Conservation (phyloP, 2,329 filamentous ascomycete genomes). For the Paraphaeosphaeria sporulosa region DNA sequence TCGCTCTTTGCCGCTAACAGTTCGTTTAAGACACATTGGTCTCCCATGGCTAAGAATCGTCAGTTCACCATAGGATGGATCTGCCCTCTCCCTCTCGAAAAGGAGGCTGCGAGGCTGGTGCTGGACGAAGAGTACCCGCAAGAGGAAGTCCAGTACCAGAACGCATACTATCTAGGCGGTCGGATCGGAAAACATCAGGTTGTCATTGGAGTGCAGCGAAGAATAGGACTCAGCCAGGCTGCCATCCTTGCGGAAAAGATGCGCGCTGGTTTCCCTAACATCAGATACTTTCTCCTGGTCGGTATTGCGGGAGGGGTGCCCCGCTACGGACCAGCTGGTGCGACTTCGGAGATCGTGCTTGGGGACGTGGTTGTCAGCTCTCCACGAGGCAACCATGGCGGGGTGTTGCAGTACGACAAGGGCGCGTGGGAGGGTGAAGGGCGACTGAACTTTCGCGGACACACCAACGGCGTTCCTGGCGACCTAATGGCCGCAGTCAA, state of each 20-base stretch:
- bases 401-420: conserved; percentile 30
- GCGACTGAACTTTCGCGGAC: not conserved
- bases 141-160: conserved; percentile 14
- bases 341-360: conserved; percentile 24
- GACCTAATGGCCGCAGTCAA: conserved; percentile 18
- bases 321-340: no score
- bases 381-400: conserved; percentile 25
- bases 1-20: no score
- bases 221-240: not conserved
- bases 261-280: conserved; percentile 13
- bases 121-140: conserved; percentile 12
- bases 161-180: conserved; percentile 16
- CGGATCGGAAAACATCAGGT: conserved; percentile 20
- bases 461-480: conserved; percentile 11
- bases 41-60: no score
- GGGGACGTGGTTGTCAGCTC: conserved; percentile 31
- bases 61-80: conserved; percentile 12
- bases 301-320: conserved; percentile 32
- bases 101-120: conserved; percentile 5
- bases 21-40: no score
- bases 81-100: conserved; percentile 7
- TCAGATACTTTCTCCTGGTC: conserved; percentile 20
- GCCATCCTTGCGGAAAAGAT: conserved; percentile 8
- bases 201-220: conserved; percentile 6
- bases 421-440: not conserved